A percentile compares a stretch with the other conserved stretches of the same genome.
Conservation (phyloP, 352 stramenopile genomes). For the Globisporangium splendens region DNA sequence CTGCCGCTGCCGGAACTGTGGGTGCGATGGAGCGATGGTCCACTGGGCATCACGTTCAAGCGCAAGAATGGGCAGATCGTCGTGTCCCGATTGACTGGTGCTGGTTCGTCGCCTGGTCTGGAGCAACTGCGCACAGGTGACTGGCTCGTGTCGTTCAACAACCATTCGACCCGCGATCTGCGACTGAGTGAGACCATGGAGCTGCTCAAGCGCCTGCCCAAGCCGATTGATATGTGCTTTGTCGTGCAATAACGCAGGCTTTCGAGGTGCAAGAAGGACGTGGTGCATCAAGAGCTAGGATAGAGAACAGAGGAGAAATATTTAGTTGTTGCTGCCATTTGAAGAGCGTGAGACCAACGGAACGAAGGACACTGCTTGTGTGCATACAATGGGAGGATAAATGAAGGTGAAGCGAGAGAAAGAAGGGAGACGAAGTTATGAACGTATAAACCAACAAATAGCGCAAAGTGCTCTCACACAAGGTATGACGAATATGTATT, state of each 20-base stretch:
- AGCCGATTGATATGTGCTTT: conserved; percentile 80
- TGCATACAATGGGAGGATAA: too few relatives aligned
- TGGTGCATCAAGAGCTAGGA: background rate
- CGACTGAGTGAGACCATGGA: conserved; percentile 77
- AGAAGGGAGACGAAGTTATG: too few relatives aligned
- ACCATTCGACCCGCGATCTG: conserved; percentile 52
- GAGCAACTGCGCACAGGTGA: conserved; percentile 67
- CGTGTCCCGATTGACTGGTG: conserved; percentile 68
- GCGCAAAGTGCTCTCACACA: too few relatives aligned
- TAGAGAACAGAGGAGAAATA: background rate
- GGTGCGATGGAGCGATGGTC: conserved; percentile 69
- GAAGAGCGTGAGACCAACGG: too few relatives aligned
- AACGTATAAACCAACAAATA: too few relatives aligned
- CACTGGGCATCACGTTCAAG: conserved; percentile 79
- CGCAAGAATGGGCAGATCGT: conserved; percentile 75
- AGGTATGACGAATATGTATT: background rate
- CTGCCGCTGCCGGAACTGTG: conserved; percentile 54
- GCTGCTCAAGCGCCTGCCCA: conserved; percentile 68
- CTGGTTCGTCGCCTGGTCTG: conserved; percentile 56
- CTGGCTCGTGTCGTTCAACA: conserved; percentile 78
- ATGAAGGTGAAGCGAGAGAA: too few relatives aligned
- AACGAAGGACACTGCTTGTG: too few relatives aligned
- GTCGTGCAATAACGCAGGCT: conserved; percentile 49
- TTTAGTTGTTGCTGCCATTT: background rate
- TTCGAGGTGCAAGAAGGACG: background rate